A percentile compares a stretch with the other conserved stretches of the same genome.
phyloP scores from a whole-genome alignment of 768 basidiomycete genomes.

The Leccinum disarticulatum region DNA sequence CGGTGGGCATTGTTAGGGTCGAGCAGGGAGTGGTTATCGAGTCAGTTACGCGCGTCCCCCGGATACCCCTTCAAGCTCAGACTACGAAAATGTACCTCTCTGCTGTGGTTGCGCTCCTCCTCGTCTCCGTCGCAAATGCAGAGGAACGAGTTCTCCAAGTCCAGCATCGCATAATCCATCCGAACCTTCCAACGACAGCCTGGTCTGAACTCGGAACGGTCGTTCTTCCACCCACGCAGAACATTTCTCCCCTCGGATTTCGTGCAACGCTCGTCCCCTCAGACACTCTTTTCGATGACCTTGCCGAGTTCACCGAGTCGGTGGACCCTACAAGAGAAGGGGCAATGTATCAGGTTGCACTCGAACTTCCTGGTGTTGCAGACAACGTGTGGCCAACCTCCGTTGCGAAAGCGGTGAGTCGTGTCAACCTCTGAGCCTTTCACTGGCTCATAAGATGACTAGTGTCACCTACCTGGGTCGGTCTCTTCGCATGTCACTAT shows the following conservation, averaged over 20 bases:
- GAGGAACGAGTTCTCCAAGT: conserved; percentile 16
- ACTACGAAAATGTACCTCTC: conserved; percentile 11
- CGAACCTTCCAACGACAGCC: conserved; percentile 24
- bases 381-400: conserved; percentile 36
- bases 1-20: conserved; percentile 73
- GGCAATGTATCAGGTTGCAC: conserved; percentile 71
- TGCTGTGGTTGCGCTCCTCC: conserved; percentile 12
- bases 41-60: conserved; percentile 17
- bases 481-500: conserved; percentile 58
- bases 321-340: conserved; percentile 39
- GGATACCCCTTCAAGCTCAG: conserved; percentile 15
- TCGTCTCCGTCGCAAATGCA: conserved; percentile 13
- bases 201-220: conserved; percentile 31
- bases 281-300: conserved; percentile 45
- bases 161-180: conserved; percentile 35
- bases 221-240: conserved; percentile 29
- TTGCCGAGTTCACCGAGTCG: conserved; percentile 42
- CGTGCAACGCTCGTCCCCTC: conserved; percentile 38
- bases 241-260: conserved; percentile 34
- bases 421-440: conserved; percentile 46
- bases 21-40: neutral
- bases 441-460: conserved; percentile 16
- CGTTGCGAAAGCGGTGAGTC: conserved; percentile 44
- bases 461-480: conserved; percentile 68
- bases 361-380: conserved; percentile 46